Base-by-base conservation (phyloP, 2,329 filamentous ascomycete genomes). In the Cadophora sp. region DNA sequence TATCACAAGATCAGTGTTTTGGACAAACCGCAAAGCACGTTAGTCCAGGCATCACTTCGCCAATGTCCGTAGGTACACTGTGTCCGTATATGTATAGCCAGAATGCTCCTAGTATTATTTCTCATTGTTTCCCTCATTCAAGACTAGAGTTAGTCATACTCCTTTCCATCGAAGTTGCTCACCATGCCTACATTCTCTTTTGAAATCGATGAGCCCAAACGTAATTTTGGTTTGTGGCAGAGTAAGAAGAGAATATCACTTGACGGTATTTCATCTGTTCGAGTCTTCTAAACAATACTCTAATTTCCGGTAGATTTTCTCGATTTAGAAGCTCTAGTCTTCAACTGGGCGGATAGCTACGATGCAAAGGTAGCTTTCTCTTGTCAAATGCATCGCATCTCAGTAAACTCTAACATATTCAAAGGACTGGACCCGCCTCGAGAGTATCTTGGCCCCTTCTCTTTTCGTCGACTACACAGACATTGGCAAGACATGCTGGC, bases 331-430 rank as follows among this genome's bases (percentile, higher is more conserved):
- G 76, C 82, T 59, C 80, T 82, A 43, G 65, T 51, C 79, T 89
- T 85, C 77, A 84, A 89, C 74, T 90, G 87, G 87, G 87, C 85
- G 65, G 87, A 89, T 76, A 87, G 84, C 80, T 89, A 89, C 78
- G 87, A 89, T 77, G 83, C 83, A 77, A 90, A 90, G 68, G 73
- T 73, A 60, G 36, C 16, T 18, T 22, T 6, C 4, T 14, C 39
- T 22, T 14, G 8, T 39, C n/a, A 20, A 36, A n/a, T 60, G 13
- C 8, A 24, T 47, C 30, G 2, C 41, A 43, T 18, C 41, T 59
- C 36, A 48, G 20, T 24, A 14, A 24, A 16, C 9, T 64, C 36
- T 67, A 8, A 53, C 36, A 66, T 24, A 20, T 24, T 47, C 24
- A 36, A 45, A 75, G 72, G 74, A 75, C 68, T 76, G 72, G 72